Evolutionary conservation across 2,329 filamentous ascomycete species (phyloP), one percentile per base, ranked within the genome.

Genomic region (Fusarium heterosporum): DNA sequence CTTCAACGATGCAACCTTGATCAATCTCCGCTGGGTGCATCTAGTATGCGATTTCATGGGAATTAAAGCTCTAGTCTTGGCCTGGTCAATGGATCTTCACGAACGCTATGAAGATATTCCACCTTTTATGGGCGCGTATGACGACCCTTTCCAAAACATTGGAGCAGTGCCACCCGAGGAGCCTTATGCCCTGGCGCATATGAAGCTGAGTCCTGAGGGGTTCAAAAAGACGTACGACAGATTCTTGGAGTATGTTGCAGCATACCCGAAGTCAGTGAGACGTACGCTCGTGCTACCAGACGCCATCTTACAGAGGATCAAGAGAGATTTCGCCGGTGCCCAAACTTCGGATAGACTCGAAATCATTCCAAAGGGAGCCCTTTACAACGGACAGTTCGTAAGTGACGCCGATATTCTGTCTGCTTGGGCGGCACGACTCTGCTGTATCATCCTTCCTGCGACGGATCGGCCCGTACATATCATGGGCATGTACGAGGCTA

Each of bases 401-500:
- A 56, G 54, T 25, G 54, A 54, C 25, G 54, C 54, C 11, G 48
- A 56, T 30, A 38, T 56, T 4, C 12, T 56, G 4, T 29, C 53
- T 8, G 47, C 22, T 3, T 56, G 53, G 53, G 53, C 53, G 6
- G 53, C 53, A 11, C 47, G 47, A 13, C 29, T 53, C 14, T 56
- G 53, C 17, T 56, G 53, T 9, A 22, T 36, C 11, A 56, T 56
- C 12, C 53, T 53, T 29, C 53, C 53, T n/a, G 6, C 29, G 12
- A 12, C 13, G 12, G 53, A 56, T 12, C 47, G 30, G 4, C 53
- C 38, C 8, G 38, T 56, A 11, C 53, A 56, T 42, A 7, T 56
- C 3, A 56, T 53, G 53, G 47, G 53, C 12, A 56, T 56, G 53
- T 53, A 56, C 7, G 38, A 56, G 38, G 53, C 38, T 4, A 53